Conservation (phyloP, 2,329 filamentous ascomycete genomes). For the Ophiostoma triangulosporum region DNA sequence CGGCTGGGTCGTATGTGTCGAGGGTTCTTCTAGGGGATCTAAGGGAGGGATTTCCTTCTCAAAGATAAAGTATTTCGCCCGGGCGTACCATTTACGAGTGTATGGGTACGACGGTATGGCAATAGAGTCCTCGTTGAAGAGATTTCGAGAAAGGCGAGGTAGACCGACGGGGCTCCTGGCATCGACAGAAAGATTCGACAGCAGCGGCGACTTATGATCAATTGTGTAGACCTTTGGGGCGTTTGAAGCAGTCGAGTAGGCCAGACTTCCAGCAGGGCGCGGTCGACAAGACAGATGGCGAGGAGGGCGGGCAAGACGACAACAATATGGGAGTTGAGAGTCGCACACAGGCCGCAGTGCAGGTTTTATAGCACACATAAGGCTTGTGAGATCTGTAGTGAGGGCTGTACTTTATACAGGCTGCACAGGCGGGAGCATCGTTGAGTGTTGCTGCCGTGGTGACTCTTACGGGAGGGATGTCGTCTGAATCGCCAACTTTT, state of each 20-base stretch:
- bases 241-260: neutral
- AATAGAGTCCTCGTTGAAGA: neutral
- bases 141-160: too few relatives aligned
- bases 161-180: too few relatives aligned
- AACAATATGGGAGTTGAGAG: neutral
- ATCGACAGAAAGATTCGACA: too few relatives aligned
- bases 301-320: neutral
- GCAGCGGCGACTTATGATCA: too few relatives aligned
- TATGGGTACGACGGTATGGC: neutral
- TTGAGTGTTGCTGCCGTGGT: neutral
- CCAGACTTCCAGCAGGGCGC: neutral
- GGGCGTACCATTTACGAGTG: neutral
- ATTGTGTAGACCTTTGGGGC: neutral
- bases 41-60: neutral
- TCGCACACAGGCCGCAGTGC: neutral
- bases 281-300: neutral
- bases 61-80: neutral
- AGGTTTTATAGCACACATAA: neutral
- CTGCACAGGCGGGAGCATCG: neutral
- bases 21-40: neutral
- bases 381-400: neutral
- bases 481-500: too few relatives aligned
- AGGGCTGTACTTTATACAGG: neutral
- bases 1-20: too few relatives aligned
- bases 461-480: constrained; percentile 6